Evolutionary conservation across 352 stramenopile species (phyloP), one percentile per base, ranked within the genome.

Genomic region (Phytophthora citrophthora): DNA sequence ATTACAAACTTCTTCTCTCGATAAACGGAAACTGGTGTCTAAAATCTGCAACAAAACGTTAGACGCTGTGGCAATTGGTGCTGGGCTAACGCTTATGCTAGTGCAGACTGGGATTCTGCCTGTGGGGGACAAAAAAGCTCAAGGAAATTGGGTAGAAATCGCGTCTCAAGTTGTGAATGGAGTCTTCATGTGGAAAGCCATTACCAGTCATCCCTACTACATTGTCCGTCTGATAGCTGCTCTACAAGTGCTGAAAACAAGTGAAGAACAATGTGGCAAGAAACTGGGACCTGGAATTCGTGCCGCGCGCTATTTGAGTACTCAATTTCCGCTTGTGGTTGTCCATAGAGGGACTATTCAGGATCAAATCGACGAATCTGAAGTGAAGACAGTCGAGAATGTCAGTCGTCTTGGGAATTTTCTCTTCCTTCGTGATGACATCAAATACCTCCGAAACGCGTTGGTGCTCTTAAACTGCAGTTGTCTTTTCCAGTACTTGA

Each of bases 401-500:
- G 44, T 18, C 7, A 26, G 43, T 44, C 49, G 32, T 16, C 49
- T 55, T 7, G 49, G 49, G 1, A 55, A 36, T 15, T 46, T 36
- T n/a, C 7, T 46, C 20, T 55, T 55, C 34, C 18, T 55, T 2
- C 34, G 34, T 4, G 32, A 48, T 15, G 50, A 57, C 11, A 26
- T 48, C 50, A 48, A 57, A 12, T 38, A 57, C 13, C 39, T 57
- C 34, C 50, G 9, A 26, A 57, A n/a, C 1, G 26, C 51, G n/a
- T n/a, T 49, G 9, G 11, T 41, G 10, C 18, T 58, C 11, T 49
- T 58, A 6, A 58, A 58, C 36, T 58, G 38, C 13, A 23, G 51
- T 5, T 58, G 51, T 5, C 38, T 49, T 31, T 32, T 41, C 20
- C 51, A 57, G 51, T 49, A 58, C 26, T 8, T 58, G 24, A 57